Base-by-base conservation (phyloP, 768 basidiomycete genomes). In the Lyophyllum shimeji region DNA sequence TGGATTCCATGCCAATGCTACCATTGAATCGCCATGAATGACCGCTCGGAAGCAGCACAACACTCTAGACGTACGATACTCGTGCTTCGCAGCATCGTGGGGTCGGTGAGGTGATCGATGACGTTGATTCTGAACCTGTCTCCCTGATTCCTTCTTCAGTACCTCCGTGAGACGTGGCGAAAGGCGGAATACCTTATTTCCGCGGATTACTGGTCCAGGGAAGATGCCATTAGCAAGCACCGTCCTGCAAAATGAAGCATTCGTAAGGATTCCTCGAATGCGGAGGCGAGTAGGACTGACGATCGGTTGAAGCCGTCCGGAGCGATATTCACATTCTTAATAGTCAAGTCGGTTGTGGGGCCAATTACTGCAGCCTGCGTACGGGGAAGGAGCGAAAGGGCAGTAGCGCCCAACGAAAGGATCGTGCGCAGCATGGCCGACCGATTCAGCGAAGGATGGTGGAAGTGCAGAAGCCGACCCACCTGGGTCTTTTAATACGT, bases 291-390 rank as follows among this genome's bases (percentile, higher is more conserved):
- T n/a, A 20, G 7, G 29, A 49, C 53, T 33, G 7, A 55, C 60
- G 50, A 56, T 42, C 60, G 40, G 44, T 18, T 20, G 48, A 49
- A 58, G 49, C 50, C 57, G 63, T 77, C 83, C 81, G 27, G 81
- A 78, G n/a, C 84, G n/a, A 59, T 51, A 24, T 54, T 84, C 8
- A 83, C 75, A 69, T 87, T 89, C 64, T 89, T 82, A 2, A 86
- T 81, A 20, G 67, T 63, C 70, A 84, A 86, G 40, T 84, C 76
- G 46, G 85, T 74, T 8, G 77, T 78, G 20, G 79, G 76, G n/a
- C 72, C 70, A 58, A 75, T 72, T 3, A 31, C 24, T 7, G 17
- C 8, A 15, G 24, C 25, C 11, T 46, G 25, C 20, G 43, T 44
- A 5, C 23, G 12, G 11, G 47, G 18, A 49, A 49, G 47, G 20